Evolutionary conservation across 805 yeast species (phyloP).

Genomic region (Saturnispora dispora): DNA sequence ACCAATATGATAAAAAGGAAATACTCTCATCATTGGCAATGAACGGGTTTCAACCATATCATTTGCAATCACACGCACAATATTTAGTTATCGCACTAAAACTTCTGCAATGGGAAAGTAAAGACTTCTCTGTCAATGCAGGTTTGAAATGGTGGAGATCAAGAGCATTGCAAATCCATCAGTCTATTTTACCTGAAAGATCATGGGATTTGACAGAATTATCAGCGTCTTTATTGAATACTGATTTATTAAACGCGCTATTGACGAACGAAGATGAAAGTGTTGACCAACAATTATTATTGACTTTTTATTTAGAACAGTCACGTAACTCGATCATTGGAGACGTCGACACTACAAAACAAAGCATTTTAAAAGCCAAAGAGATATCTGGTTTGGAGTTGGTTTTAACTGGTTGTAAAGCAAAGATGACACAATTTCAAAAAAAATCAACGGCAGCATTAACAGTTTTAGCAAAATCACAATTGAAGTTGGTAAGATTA

Average conservation of each 20-base stretch:
- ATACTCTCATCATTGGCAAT: conserved; percentile 15
- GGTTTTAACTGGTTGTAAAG: conserved; percentile 79
- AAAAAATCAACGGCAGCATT: conserved; percentile 60
- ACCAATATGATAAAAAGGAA: conserved; percentile 2
- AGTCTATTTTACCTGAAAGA: conserved; percentile 55
- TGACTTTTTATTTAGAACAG: conserved; percentile 52
- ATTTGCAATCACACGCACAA: conserved; percentile 26
- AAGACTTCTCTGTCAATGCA: conserved; percentile 32
- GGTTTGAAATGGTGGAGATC: conserved; percentile 68
- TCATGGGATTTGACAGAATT: conserved; percentile 35
- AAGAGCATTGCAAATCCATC: conserved; percentile 55
- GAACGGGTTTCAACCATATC: conserved; percentile 62
- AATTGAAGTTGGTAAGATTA: conserved; percentile 18
- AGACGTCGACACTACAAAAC: conserved; percentile 51
- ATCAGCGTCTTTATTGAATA: conserved; percentile 33
- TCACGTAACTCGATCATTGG: conserved; percentile 57
- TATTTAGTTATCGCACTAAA: conserved; percentile 1
- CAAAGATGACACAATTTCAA: conserved; percentile 81
- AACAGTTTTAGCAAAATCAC: conserved; percentile 61
- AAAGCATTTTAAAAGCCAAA: conserved; percentile 47
- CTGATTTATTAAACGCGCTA: conserved; percentile 25
- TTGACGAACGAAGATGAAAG: conserved; percentile 26
- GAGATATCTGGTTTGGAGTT: conserved; percentile 51
- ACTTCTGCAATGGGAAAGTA: conserved; percentile 4
- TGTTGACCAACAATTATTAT: conserved; percentile 29